phyloP scores from a whole-genome alignment of 192 early-diverging fungal species.

The Backusella mclennaniae region DNA sequence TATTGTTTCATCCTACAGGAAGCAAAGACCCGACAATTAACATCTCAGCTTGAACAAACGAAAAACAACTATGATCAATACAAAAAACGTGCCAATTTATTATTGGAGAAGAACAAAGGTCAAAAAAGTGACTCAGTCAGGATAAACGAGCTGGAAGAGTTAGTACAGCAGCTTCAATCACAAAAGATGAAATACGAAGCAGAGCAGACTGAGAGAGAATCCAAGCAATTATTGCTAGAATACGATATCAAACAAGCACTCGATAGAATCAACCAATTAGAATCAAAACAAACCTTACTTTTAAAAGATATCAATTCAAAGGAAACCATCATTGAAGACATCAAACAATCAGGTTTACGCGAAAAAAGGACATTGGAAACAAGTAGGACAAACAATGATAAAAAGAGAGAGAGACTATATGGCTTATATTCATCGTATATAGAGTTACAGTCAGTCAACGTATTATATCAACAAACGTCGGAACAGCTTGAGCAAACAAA shows the following conservation, averaged over 20 bases:
- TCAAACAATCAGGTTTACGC: constrained; percentile 15
- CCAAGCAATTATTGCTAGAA: constrained; percentile 26
- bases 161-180: constrained; percentile 29
- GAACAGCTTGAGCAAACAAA: neutral
- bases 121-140: constrained; percentile 6
- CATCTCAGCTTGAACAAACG: constrained; percentile 40
- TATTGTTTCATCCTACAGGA: constrained; percentile 34
- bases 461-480: neutral
- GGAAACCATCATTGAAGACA: neutral
- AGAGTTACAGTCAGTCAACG: neutral
- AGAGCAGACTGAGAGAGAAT: constrained; percentile 16
- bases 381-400: neutral
- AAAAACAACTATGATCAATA: constrained; percentile 57
- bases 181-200: constrained; percentile 26
- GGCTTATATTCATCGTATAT: neutral
- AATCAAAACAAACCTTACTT: constrained; percentile 18
- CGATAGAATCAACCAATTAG: constrained; percentile 32
- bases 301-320: neutral
- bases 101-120: constrained; percentile 41
- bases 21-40: constrained; percentile 44
- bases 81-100: constrained; percentile 48
- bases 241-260: constrained; percentile 32
- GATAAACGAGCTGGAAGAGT: constrained; percentile 28
- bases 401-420: neutral
- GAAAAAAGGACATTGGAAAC: constrained; percentile 4